phyloP scores from a whole-genome alignment of 345 rosid genomes.

The Eucalyptus cloeziana region DNA sequence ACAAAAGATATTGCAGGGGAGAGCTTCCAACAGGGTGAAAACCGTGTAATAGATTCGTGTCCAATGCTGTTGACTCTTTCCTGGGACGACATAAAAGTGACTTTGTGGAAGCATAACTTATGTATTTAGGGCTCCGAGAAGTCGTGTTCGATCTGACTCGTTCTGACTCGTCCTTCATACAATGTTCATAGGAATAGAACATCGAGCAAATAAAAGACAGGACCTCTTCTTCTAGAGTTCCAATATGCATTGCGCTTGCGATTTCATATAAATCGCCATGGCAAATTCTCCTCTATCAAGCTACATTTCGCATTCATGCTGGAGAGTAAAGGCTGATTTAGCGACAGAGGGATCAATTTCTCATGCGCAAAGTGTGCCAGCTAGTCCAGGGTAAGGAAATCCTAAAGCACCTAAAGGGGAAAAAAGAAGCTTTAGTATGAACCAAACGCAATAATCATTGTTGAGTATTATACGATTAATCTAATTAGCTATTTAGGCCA shows the following conservation, averaged over 20 bases:
- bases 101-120: not conserved
- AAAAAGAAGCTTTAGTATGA: not conserved
- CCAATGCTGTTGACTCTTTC: not conserved
- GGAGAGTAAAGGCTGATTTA: not conserved
- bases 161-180: not conserved
- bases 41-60: not conserved
- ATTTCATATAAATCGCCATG: not conserved
- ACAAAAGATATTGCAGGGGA: conserved; percentile 8
- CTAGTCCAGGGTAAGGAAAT: not conserved
- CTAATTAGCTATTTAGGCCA: not conserved
- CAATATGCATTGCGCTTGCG: not conserved
- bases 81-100: not conserved
- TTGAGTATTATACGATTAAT: not conserved
- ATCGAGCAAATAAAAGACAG: not conserved
- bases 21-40: not conserved
- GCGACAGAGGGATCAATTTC: not conserved
- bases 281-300: not conserved
- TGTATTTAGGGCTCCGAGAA: not conserved
- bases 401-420: not conserved
- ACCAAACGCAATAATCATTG: not conserved
- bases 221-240: not conserved
- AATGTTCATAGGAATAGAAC: not conserved
- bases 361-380: not conserved
- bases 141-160: not conserved
- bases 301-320: not conserved